Evolutionary conservation across 2,329 filamentous ascomycete genomes (phyloP).

Genomic region (Golovinomyces cichoracearum): DNA sequence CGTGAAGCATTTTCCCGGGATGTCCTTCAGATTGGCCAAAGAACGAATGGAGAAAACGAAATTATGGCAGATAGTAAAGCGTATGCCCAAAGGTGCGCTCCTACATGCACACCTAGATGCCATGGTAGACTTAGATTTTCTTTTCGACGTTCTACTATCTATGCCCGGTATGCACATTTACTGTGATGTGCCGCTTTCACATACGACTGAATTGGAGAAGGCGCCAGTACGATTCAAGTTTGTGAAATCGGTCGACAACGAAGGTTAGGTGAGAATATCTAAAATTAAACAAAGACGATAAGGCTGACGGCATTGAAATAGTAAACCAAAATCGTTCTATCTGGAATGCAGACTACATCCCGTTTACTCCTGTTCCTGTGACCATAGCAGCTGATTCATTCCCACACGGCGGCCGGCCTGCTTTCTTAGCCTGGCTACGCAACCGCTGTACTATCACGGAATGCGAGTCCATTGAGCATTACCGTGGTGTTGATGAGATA

Average conservation of each 20-base stretch:
- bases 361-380: constrained; percentile 17
- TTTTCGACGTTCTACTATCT: constrained; percentile 44
- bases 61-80: constrained; percentile 60
- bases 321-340: constrained; percentile 22
- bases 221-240: constrained; percentile 37
- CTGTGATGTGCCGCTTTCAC: constrained; percentile 29
- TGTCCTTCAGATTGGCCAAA: constrained; percentile 79
- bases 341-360: constrained; percentile 39
- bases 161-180: constrained; percentile 50
- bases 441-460: constrained; percentile 44
- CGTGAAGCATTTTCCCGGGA: constrained; percentile 52
- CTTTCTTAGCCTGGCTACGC: constrained; percentile 56
- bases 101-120: constrained; percentile 76
- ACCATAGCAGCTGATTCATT: constrained; percentile 43
- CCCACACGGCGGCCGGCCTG: constrained; percentile 41
- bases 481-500: constrained; percentile 58
- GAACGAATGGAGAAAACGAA: constrained; percentile 62
- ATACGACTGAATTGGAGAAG: constrained; percentile 25
- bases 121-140: constrained; percentile 66
- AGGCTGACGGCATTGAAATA: background rate
- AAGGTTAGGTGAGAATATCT: background rate
- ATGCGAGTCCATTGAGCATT: constrained; percentile 50
- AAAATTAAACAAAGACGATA: background rate
- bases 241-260: constrained; percentile 19
- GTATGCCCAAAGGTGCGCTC: constrained; percentile 70